Conservation (phyloP, 1,284 basidiomycete genomes). For the Nidula niveotomentosa region DNA sequence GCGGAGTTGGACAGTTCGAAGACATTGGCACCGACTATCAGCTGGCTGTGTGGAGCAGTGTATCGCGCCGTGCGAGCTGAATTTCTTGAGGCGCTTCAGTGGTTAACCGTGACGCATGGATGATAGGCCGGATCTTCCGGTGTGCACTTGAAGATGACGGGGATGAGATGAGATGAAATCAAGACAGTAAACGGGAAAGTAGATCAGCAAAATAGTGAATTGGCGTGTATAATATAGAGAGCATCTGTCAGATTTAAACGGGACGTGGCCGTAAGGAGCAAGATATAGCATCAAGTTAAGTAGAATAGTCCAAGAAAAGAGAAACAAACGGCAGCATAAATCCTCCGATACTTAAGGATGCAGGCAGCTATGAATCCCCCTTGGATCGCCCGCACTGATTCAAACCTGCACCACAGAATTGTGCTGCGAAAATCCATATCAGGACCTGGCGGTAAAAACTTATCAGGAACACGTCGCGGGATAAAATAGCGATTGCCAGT, state of each 20-base stretch:
- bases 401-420: slow-evolving; percentile 83
- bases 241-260: too few relatives aligned
- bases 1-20: too few relatives aligned
- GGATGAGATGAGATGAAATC: too few relatives aligned
- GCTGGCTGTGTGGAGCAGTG: too few relatives aligned
- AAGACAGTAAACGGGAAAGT: too few relatives aligned
- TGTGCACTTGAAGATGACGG: neutral
- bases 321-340: neutral
- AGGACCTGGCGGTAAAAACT: slow-evolving; percentile 48
- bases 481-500: slow-evolving; percentile 1
- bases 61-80: too few relatives aligned
- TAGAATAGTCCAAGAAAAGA: neutral
- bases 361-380: neutral
- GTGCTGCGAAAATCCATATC: slow-evolving; percentile 79
- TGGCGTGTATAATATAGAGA: too few relatives aligned
- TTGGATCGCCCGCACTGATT: slow-evolving; percentile 50
- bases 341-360: neutral
- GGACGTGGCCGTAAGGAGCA: neutral
- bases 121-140: slow-evolving; percentile 11
- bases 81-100: too few relatives aligned
- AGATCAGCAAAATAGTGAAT: too few relatives aligned
- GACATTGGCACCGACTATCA: too few relatives aligned
- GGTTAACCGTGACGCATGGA: too few relatives aligned
- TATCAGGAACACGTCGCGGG: slow-evolving; percentile 5
- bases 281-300: neutral